Conservation (phyloP, 177 flowering plant genomes). For the Vitis hybrid region DNA sequence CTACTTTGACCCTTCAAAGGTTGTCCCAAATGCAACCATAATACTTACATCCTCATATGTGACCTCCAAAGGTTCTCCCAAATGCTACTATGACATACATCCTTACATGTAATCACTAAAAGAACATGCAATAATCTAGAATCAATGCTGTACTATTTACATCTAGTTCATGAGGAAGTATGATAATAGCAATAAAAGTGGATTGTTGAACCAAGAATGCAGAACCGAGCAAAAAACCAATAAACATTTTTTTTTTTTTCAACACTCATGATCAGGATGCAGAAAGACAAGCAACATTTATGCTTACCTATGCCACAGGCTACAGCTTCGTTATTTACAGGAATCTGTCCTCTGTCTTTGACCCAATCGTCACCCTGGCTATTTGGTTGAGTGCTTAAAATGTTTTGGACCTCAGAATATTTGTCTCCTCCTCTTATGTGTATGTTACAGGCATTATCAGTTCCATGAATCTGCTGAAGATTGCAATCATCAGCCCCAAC, state of each 20-base stretch:
- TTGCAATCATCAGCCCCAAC: slow-evolving; percentile 9
- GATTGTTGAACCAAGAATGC: too few species aligned
- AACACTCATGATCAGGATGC: too few species aligned
- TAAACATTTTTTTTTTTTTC: not conserved
- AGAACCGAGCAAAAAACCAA: not conserved
- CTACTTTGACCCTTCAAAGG: too few species aligned
- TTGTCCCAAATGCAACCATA: too few species aligned
- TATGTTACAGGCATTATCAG: not conserved
- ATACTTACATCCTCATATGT: too few species aligned
- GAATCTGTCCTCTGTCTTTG: slow-evolving; percentile 1
- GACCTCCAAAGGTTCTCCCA: too few species aligned
- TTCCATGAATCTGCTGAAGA: slow-evolving; percentile 12
- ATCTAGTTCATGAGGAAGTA: too few species aligned
- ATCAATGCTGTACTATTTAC: too few species aligned
- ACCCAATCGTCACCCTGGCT: not conserved
- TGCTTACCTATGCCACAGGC: slow-evolving; percentile 9
- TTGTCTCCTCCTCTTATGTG: slow-evolving; percentile 8
- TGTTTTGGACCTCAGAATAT: slow-evolving; percentile 8
- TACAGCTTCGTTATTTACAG: slow-evolving; percentile 1
- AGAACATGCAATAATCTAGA: too few species aligned
- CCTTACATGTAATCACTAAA: too few species aligned
- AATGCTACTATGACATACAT: too few species aligned
- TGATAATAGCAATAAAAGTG: too few species aligned
- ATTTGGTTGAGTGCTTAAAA: not conserved
- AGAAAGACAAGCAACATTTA: not conserved